Percentiles rank a stretch among this genome's conserved stretches.
Evolutionary conservation across 78 protist species (phyloP).

Genomic region (Guillardia theta): DNA sequence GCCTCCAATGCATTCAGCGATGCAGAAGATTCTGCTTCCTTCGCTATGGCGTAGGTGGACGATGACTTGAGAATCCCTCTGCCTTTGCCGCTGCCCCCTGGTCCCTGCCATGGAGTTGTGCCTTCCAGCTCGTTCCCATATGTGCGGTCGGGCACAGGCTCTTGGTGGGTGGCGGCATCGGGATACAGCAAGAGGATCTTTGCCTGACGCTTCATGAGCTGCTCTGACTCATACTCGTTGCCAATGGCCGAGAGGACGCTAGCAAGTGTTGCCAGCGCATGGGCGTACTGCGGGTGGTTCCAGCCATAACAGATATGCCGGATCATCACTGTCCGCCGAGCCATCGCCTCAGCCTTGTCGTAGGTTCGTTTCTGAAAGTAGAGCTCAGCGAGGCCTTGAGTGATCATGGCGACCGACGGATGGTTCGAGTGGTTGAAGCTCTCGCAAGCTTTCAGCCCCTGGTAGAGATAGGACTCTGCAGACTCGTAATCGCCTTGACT

Average conservation of each 20-base stretch:
- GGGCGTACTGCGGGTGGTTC: conserved; percentile 8
- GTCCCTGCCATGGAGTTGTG: background rate
- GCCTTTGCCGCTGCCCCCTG: background rate
- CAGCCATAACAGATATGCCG: background rate
- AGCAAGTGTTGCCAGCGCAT: background rate
- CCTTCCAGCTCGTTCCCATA: background rate
- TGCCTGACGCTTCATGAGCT: background rate
- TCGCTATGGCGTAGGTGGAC: background rate
- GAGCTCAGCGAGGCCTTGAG: background rate
- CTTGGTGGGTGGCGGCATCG: background rate
- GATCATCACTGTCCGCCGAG: background rate
- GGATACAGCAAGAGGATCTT: background rate
- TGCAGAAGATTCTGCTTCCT: too few relatives aligned
- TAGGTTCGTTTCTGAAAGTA: background rate
- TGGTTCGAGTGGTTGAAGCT: background rate
- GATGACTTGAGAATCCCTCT: background rate
- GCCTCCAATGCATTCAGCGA: too few relatives aligned
- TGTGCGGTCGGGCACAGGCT: background rate
- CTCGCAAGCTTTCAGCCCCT: background rate
- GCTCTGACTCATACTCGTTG: background rate
- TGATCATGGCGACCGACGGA: background rate
- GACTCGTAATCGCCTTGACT: background rate
- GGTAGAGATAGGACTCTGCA: background rate
- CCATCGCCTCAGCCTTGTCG: background rate
- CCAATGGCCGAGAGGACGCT: background rate